Evolutionary conservation across 495 filamentous ascomycete genomes (phyloP), one percentile per base, ranked within the genome.

Genomic region (Neurospora tetraspora): DNA sequence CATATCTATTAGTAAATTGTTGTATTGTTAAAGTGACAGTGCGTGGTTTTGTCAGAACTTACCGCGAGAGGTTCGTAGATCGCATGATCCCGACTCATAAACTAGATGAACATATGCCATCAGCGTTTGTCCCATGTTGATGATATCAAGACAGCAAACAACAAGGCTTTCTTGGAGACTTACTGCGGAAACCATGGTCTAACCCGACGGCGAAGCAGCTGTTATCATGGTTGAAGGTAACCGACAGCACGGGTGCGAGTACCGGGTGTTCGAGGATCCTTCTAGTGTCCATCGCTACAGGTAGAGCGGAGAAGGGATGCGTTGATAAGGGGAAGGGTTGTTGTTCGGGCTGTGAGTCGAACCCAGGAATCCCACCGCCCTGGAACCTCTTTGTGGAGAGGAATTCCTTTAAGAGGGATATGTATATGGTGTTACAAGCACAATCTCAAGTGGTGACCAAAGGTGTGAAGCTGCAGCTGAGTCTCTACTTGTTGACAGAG

Each of bases 141-240:
- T 40, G n/a, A 20, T n/a, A 20, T 12, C 27, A 36, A 20, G n/a
- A 39, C 34, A 27, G 36, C 27, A 40, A 20, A 69, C 36, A 27
- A 23, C 27, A 69, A 39, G 73, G 40, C 20, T 39, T 47, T 38
- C 16, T 16, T 59, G 12, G 45, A n/a, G 69, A 79, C 90, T 76
- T 87, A 96, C 94, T 91, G 80, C 91, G 91, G 78, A 97, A 96
- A 3, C 96, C 96, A 18, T 88, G 89, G 74, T 97, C 92, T 42
- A 97, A 83, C 4, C 93, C 96, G 7, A 97, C 93, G 53, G 94
- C 89, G 83, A 99, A 99, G 78, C 91, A 94, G 72, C 88, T 93
- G 78, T 87, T 89, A 78, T 97, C 92, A 77, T 91, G 86, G 79
- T 97, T 98, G 84, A 99, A 97, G 27, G 91, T 88, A 69, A 91